Percentiles rank a stretch among this genome's conserved stretches.
Conservation (phyloP, 129 eudicot species). For the Flaveria linearis region DNA sequence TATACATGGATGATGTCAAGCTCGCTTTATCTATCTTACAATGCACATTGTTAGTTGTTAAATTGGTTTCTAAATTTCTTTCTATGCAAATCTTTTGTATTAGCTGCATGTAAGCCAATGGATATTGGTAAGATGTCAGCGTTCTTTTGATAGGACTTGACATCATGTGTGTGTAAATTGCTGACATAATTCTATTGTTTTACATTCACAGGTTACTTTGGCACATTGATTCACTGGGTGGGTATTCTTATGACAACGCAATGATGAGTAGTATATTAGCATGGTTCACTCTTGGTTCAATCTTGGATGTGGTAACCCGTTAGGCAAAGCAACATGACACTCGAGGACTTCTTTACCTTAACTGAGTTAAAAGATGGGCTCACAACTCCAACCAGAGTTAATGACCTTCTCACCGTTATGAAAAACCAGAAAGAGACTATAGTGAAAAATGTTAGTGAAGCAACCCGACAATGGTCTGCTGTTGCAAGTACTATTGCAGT, state of each 20-base stretch:
- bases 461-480: slow-evolving; percentile 69
- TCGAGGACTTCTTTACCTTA: slow-evolving; percentile 75
- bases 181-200: slow-evolving; percentile 8
- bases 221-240: slow-evolving; percentile 2
- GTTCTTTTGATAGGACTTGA: not conserved
- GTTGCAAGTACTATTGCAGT: slow-evolving; percentile 70
- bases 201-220: slow-evolving; percentile 35
- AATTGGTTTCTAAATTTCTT: not conserved
- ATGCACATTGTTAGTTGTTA: not conserved
- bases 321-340: slow-evolving; percentile 56
- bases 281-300: slow-evolving; percentile 21
- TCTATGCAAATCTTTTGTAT: not conserved
- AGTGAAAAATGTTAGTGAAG: slow-evolving; percentile 46
- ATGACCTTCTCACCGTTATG: slow-evolving; percentile 61
- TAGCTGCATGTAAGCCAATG: not conserved
- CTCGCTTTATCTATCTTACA: not conserved
- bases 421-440: slow-evolving; percentile 47
- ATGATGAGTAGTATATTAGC: slow-evolving; percentile 24
- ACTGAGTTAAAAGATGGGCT: slow-evolving; percentile 89
- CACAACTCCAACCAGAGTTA: slow-evolving; percentile 65
- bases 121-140: not conserved
- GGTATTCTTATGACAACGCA: not conserved
- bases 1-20: not conserved
- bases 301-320: slow-evolving; percentile 33
- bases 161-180: not conserved